Evolutionary conservation across 1,284 basidiomycete species (phyloP).

Genomic region (Cryptococcus floricola): DNA sequence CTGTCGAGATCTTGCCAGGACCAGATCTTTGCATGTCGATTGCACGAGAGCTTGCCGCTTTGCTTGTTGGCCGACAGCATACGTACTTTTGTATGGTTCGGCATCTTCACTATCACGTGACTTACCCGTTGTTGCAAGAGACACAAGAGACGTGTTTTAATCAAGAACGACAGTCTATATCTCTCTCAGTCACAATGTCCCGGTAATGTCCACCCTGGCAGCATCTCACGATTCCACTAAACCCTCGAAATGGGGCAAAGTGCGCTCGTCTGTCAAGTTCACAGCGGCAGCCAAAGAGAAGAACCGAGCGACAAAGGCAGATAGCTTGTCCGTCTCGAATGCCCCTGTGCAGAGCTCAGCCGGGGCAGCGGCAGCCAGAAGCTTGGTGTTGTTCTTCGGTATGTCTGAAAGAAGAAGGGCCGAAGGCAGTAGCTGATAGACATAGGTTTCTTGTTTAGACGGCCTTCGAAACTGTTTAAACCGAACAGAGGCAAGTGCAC

Average conservation of each 20-base stretch:
- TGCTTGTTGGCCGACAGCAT: too few species aligned
- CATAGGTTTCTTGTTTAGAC: slow-evolving; percentile 44
- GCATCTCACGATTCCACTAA: neutral
- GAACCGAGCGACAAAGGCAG: slow-evolving; percentile 1
- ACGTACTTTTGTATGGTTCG: too few species aligned
- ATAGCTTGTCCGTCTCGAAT: slow-evolving; percentile 22
- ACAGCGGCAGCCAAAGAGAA: slow-evolving; percentile 6
- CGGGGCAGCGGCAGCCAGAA: slow-evolving; percentile 43
- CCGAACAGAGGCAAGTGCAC: slow-evolving; percentile 40
- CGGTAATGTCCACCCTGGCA: too few species aligned
- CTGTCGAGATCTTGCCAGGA: too few species aligned
- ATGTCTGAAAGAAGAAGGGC: neutral
- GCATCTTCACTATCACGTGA: too few species aligned
- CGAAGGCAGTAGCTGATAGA: neutral
- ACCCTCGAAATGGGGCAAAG: slow-evolving; percentile 7
- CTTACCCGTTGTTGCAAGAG: too few species aligned
- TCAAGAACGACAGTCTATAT: too few species aligned
- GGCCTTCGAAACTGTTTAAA: slow-evolving; percentile 47
- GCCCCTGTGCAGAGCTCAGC: slow-evolving; percentile 27
- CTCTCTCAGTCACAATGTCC: too few species aligned
- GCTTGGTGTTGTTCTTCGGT: slow-evolving; percentile 45
- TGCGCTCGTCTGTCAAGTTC: slow-evolving; percentile 7
- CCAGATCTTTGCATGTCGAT: too few species aligned
- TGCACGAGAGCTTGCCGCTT: too few species aligned
- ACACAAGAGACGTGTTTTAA: too few species aligned